Conservation (phyloP, 441 rosid genomes). For the Raphanus hybrid region DNA sequence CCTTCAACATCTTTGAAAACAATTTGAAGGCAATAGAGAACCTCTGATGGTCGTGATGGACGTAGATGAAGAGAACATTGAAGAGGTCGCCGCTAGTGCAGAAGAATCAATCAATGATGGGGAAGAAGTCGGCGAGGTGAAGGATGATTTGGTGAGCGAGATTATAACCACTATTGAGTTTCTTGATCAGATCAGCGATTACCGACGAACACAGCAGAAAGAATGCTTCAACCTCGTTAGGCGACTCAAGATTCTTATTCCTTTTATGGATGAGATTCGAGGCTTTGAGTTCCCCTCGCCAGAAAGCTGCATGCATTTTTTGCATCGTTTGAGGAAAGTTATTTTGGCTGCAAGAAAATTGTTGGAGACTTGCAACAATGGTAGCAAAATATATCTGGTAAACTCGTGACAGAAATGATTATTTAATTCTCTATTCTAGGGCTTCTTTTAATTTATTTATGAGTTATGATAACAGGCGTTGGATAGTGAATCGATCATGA, state of each 20-base stretch:
- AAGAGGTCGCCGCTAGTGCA: slow-evolving; percentile 1
- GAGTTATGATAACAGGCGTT: slow-evolving; percentile 50
- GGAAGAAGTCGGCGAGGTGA: slow-evolving; percentile 24
- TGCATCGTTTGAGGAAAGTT: slow-evolving; percentile 52
- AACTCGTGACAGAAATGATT: neutral
- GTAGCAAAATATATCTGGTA: slow-evolving; percentile 89
- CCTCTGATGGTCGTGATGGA: slow-evolving; percentile 35
- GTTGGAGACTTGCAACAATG: slow-evolving; percentile 62
- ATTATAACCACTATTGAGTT: slow-evolving; percentile 43
- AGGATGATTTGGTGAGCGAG: slow-evolving; percentile 41
- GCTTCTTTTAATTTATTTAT: neutral
- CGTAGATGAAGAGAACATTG: slow-evolving; percentile 25
- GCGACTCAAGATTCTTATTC: slow-evolving; percentile 60
- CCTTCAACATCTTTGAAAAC: slow-evolving; percentile 32
- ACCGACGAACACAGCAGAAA: slow-evolving; percentile 53
- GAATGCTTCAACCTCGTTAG: slow-evolving; percentile 62
- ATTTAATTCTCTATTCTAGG: neutral
- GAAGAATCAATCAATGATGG: slow-evolving; percentile 4
- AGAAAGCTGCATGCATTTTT: slow-evolving; percentile 22
- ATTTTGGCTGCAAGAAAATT: slow-evolving; percentile 54
- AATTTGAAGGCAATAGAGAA: slow-evolving; percentile 26
- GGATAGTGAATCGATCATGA: slow-evolving; percentile 62
- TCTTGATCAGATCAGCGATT: slow-evolving; percentile 49
- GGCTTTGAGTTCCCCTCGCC: slow-evolving; percentile 41
- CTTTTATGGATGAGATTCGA: slow-evolving; percentile 63